These are phyloP conservation scores for Salix purpurea DNA, from an alignment of 345 rosid species.

Conservation along the genomic window DNA sequence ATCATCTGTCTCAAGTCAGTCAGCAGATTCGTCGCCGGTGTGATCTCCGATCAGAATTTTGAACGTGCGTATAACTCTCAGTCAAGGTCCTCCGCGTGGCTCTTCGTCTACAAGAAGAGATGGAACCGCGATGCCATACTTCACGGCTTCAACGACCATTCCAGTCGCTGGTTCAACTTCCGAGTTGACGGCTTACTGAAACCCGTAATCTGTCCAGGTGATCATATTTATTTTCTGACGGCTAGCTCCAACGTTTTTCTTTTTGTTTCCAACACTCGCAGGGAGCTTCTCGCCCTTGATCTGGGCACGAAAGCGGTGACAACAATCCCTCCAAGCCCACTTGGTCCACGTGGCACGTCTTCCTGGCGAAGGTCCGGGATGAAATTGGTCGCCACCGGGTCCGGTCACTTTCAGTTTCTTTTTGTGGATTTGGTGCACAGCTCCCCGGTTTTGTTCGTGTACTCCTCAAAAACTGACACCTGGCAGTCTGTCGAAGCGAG, in stretches of 20 bases:
- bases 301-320: constrained; percentile 36
- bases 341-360: constrained; percentile 76
- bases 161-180: constrained; percentile 57
- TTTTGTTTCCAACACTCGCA: constrained; percentile 53
- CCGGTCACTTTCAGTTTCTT: constrained; percentile 53
- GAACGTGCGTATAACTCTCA: constrained; percentile 45
- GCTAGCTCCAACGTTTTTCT: constrained; percentile 54
- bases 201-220: constrained; percentile 37
- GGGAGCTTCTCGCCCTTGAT: constrained; percentile 56
- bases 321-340: constrained; percentile 58
- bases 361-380: constrained; percentile 78
- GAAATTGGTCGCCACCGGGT: constrained; percentile 41
- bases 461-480: constrained; percentile 39
- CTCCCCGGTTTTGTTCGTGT: constrained; percentile 46
- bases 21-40: constrained; percentile 35
- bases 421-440: constrained; percentile 57
- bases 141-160: constrained; percentile 49
- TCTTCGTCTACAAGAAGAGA: constrained; percentile 67
- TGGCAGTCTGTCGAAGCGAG: constrained; percentile 47
- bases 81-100: constrained; percentile 52
- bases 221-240: constrained; percentile 52
- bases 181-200: constrained; percentile 39
- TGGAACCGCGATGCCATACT: constrained; percentile 55
- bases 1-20: constrained; percentile 51
- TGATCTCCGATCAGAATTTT: constrained; percentile 56